Evolutionary conservation across 176 grass and related monocot species (phyloP), one percentile per base, ranked within the genome.

Genomic region (Zizania latifolia): DNA sequence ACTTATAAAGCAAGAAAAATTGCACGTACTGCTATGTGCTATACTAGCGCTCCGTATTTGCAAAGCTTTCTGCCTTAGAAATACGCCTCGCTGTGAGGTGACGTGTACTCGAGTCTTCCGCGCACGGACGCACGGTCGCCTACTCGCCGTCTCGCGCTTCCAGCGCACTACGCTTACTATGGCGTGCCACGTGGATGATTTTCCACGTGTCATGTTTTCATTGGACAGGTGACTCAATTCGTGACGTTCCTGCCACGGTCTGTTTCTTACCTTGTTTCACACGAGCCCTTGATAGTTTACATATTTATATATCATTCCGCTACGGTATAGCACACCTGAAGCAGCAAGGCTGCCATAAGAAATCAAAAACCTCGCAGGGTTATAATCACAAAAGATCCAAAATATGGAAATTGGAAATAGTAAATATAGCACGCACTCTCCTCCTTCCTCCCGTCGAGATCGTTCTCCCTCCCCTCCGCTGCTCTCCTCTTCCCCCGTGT

Each of bases 111-210:
- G 8, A 53, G 48, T 22, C 48, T 53, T 53, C 48, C 48, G 1
- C 48, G 48, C 22, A 21, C 48, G 19, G 48, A 9, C 46, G 16
- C n/a, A n/a, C n/a, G n/a, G n/a, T n/a, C n/a, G n/a, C n/a, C n/a
- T n/a, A n/a, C n/a, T n/a, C n/a, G n/a, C n/a, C n/a, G n/a, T n/a
- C 61, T 76, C 33, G 41, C 61, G 36, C 68, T 71, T 81, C 87
- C 95, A 94, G 78, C 91, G 86, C 91, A 86, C 58, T 59, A 67
- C 15, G 71, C 79, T 58, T 72, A 81, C 82, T 64, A 76, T 39
- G 50, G 46, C 38, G 5, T 3, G 95, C 86, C 95, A n/a, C n/a
- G n/a, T n/a, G n/a, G n/a, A n/a, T n/a, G n/a, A n/a, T n/a, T n/a
- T n/a, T n/a, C n/a, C n/a, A 85, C 82, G 89, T 75, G 96, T 40